Evolutionary conservation across 176 grass and related monocot genomes (phyloP).

Genomic region (Zoysia japonica): DNA sequence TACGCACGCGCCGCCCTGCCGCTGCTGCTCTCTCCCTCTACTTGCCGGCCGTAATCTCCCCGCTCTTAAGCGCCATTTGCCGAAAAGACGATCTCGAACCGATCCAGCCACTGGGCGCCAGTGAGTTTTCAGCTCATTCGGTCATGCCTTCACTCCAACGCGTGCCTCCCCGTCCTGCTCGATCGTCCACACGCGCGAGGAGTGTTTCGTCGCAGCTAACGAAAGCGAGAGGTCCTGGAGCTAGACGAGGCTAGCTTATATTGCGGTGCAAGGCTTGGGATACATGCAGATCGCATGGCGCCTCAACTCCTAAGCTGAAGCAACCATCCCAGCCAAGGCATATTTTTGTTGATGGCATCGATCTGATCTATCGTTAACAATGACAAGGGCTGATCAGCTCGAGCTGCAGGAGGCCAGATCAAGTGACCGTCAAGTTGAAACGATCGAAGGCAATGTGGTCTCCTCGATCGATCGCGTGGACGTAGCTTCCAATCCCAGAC

Average conservation of each 20-base stretch:
- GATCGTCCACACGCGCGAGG: neutral
- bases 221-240: constrained; percentile 1
- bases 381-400: neutral
- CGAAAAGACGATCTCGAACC: neutral
- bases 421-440: constrained; percentile 40
- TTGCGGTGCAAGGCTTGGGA: constrained; percentile 72
- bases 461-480: neutral
- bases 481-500: constrained; percentile 66
- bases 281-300: constrained; percentile 28
- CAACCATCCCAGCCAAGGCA: constrained; percentile 61
- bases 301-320: constrained; percentile 64
- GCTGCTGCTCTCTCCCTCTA: neutral
- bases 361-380: constrained; percentile 6
- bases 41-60: constrained; percentile 40
- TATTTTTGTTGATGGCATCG: neutral
- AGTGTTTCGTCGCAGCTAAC: neutral
- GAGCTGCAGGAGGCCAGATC: neutral
- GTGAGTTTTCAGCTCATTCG: neutral
- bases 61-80: constrained; percentile 34
- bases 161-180: neutral
- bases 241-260: constrained; percentile 44
- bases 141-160: constrained; percentile 74
- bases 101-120: neutral
- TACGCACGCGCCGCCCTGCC: too few species aligned
- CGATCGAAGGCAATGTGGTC: neutral